These are phyloP conservation scores for Aspergillus hancockii DNA, from an alignment of 495 filamentous ascomycete genomes.

Conservation along the genomic window DNA sequence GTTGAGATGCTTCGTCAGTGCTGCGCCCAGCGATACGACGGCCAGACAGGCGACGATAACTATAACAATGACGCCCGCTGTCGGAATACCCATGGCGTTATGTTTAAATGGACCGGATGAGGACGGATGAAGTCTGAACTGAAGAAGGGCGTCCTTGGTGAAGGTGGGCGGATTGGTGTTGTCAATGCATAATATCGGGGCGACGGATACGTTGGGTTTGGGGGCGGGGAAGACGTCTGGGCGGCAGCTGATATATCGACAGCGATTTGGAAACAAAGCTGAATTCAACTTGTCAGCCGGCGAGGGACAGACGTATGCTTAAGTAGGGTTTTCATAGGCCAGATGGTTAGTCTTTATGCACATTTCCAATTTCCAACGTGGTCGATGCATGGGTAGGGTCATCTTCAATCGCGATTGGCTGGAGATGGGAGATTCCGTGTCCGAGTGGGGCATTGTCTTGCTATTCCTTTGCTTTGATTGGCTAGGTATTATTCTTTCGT, in stretches of 20 bases:
- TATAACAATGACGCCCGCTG: slow-evolving; percentile 42
- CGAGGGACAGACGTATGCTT: neutral
- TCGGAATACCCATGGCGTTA: slow-evolving; percentile 31
- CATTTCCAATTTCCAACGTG: neutral
- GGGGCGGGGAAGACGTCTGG: neutral
- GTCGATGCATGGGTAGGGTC: neutral
- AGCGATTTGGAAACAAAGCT: neutral
- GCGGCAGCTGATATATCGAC: neutral
- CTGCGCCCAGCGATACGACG: slow-evolving; percentile 35
- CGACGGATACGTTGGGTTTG: neutral
- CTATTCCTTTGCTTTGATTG: neutral
- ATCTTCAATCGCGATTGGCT: neutral
- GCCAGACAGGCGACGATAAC: slow-evolving; percentile 42
- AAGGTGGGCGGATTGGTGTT: neutral
- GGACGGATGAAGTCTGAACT: neutral
- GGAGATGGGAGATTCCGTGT: neutral
- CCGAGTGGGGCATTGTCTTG: neutral
- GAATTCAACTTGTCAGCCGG: no score
- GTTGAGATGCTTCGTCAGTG: slow-evolving; percentile 34
- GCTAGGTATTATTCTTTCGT: neutral
- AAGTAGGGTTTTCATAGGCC: no score
- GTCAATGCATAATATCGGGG: slow-evolving; percentile 10
- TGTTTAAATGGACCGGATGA: neutral
- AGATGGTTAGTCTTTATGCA: neutral
- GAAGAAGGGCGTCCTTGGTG: neutral